Evolutionary conservation across 176 grass and related monocot species (phyloP), one percentile per base, ranked within the genome.

Genomic region (Cenchrus fungigraminus): DNA sequence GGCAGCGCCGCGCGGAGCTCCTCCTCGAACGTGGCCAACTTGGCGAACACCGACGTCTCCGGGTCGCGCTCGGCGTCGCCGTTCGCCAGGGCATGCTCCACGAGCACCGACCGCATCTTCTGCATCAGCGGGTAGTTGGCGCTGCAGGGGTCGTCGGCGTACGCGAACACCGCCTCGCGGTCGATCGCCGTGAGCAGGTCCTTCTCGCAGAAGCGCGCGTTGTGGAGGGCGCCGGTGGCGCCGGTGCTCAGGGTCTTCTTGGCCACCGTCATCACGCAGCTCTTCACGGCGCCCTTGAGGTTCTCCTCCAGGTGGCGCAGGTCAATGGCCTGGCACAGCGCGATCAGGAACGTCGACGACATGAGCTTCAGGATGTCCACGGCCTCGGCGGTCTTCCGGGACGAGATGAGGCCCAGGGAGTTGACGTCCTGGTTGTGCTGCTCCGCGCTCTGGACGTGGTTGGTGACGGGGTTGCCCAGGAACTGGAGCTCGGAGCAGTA

Each of bases 401-500:
- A 87, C 3, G 95, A 97, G 90, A 97, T 91, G 73, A 97, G 86
- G n/a, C 95, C 95, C 4, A 97, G 84, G 9, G 95, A 97, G 86
- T 97, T 97, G 19, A 97, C 92, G 50, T 97, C 92, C 63, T 97
- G 95, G 88, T 94, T 98, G 76, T 98, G 95, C 77, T 95, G 92
- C 87, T 98, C 95, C 6, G 95, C 95, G 70, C 95, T 98, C 88
- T 98, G 95, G 16, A 98, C 95, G 49, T 98, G 92, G 87, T 91
- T 95, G 57, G 92, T 98, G 19, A 98, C 95, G 0, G 95, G 95
- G 83, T 98, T 98, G 42, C 53, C 95, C 31, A 98, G 70, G 85
- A 95, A 97, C n/a, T 97, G 95, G 70, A 97, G 88, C 81, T 97
- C 95, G 0, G 95, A 97, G 90, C 95, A 97, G 84, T 97, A 97